phyloP scores from a whole-genome alignment of 169 alveolate genomes.

The Plasmodium reichenowi region DNA sequence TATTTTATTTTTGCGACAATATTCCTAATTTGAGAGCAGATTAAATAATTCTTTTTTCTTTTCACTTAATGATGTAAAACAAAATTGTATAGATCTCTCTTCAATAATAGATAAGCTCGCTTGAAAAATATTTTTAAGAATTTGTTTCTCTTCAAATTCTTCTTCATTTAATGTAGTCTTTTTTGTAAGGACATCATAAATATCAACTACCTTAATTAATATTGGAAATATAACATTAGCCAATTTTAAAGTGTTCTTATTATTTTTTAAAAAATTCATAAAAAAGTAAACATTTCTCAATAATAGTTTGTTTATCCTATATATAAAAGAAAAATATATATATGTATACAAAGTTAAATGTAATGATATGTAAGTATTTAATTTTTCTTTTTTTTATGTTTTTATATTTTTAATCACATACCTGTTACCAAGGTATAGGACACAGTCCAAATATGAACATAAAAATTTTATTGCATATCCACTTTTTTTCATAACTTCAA shows the following conservation, averaged over 20 bases:
- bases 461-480: slow-evolving; percentile 59
- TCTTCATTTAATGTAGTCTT: slow-evolving; percentile 19
- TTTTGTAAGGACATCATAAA: slow-evolving; percentile 24
- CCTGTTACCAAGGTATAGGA: slow-evolving; percentile 64
- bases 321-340: slow-evolving; percentile 8
- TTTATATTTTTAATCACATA: slow-evolving; percentile 7
- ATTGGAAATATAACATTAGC: slow-evolving; percentile 49
- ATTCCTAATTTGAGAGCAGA: slow-evolving; percentile 26
- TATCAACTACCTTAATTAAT: slow-evolving; percentile 51
- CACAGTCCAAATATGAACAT: slow-evolving; percentile 49
- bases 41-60: slow-evolving; percentile 37
- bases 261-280: slow-evolving; percentile 16
- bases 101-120: slow-evolving; percentile 21
- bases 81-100: slow-evolving; percentile 39
- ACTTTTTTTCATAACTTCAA: slow-evolving; percentile 33
- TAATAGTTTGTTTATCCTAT: slow-evolving; percentile 42
- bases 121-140: slow-evolving; percentile 48
- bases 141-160: slow-evolving; percentile 42
- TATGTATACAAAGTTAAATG: neutral
- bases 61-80: slow-evolving; percentile 37
- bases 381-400: neutral
- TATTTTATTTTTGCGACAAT: slow-evolving; percentile 30
- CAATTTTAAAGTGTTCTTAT: slow-evolving; percentile 9
- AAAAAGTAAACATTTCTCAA: slow-evolving; percentile 31
- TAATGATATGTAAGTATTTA: neutral